Percentiles rank a stretch among this genome's conserved stretches.
These are phyloP conservation scores for Scedosporium minutisporum DNA, from an alignment of 2,329 filamentous ascomycete genomes.

Conservation along the genomic window DNA sequence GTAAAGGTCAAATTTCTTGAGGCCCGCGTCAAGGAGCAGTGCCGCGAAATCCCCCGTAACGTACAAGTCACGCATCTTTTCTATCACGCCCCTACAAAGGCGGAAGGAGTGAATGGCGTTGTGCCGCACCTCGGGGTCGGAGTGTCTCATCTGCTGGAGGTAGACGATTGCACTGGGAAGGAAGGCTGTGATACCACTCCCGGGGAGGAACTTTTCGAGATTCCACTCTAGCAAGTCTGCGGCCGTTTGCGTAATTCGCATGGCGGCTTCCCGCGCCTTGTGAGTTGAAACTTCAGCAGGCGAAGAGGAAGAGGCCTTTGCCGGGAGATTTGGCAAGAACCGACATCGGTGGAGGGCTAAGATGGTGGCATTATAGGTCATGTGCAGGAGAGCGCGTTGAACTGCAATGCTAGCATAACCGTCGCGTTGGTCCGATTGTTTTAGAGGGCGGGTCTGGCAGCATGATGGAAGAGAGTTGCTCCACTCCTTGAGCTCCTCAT, in stretches of 20 bases:
- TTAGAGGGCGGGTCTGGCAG: slow-evolving; percentile 37
- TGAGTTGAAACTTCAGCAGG: slow-evolving; percentile 48
- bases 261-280: slow-evolving; percentile 53
- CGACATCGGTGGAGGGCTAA: slow-evolving; percentile 62
- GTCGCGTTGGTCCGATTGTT: slow-evolving; percentile 28
- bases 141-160: slow-evolving; percentile 57
- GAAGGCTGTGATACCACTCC: neutral
- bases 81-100: slow-evolving; percentile 60
- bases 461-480: slow-evolving; percentile 46
- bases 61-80: slow-evolving; percentile 55
- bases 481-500: slow-evolving; percentile 56
- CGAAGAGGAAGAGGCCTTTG: neutral
- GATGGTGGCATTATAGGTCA: slow-evolving; percentile 61
- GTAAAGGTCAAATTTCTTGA: slow-evolving; percentile 54
- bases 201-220: neutral
- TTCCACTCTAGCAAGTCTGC: neutral
- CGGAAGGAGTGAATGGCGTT: slow-evolving; percentile 52
- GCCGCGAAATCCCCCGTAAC: slow-evolving; percentile 62
- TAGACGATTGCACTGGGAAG: slow-evolving; percentile 52
- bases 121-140: slow-evolving; percentile 47
- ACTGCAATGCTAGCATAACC: slow-evolving; percentile 40
- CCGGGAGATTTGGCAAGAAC: slow-evolving; percentile 39
- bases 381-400: slow-evolving; percentile 55
- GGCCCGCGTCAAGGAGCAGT: slow-evolving; percentile 83
- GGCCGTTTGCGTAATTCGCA: slow-evolving; percentile 28